Evolutionary conservation across 805 yeast species (phyloP), one percentile per base, ranked within the genome.

Genomic region (Diddensiella caesifluorescens): DNA sequence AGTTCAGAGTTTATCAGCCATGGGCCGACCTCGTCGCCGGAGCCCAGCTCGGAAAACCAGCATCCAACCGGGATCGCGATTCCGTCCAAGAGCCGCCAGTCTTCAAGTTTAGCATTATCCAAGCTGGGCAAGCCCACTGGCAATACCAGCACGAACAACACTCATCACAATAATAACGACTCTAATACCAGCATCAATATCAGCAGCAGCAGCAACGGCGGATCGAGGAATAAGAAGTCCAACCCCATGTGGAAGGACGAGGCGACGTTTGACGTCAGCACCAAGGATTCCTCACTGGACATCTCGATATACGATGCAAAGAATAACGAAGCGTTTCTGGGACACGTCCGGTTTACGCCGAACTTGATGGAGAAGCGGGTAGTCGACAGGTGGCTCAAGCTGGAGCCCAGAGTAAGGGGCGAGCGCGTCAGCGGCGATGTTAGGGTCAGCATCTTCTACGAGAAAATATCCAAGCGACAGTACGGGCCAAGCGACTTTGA

Each of bases 201-300:
- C 15, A 6, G 4, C 18, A 6, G 5, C 9, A 7, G 21, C 30
- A 39, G 21, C 31, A 12, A 10, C 33, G 21, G 12, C 20, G 15
- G 33, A 16, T 13, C 15, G 12, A 36, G 18, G 32, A 41, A 23
- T 12, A 51, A 48, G 22, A 44, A 60, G 12, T 49, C 79, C 12
- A 82, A 82, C 58, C 95, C 96, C 12, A 68, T 74, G 23, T 90
- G 97, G 95, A 83, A 85, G 57, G 95, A 89, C 62, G 87, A 87
- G 59, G 90, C 97, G 10, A 77, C 79, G 9, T 90, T 92, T 59
- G 98, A 90, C 61, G 95, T 92, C 34, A 77, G 87, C 30, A 42
- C 55, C 32, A 79, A 82, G 31, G 78, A 74, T 52, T 80, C 95
- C 1, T 94, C 84, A 59, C 70, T 92, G 47, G 95, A 87, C 56